A percentile compares a stretch with the other conserved stretches of the same genome.
These are phyloP conservation scores for Pseudozyma sp. DNA, from an alignment of 1,284 basidiomycete genomes.

Conservation along the genomic window DNA sequence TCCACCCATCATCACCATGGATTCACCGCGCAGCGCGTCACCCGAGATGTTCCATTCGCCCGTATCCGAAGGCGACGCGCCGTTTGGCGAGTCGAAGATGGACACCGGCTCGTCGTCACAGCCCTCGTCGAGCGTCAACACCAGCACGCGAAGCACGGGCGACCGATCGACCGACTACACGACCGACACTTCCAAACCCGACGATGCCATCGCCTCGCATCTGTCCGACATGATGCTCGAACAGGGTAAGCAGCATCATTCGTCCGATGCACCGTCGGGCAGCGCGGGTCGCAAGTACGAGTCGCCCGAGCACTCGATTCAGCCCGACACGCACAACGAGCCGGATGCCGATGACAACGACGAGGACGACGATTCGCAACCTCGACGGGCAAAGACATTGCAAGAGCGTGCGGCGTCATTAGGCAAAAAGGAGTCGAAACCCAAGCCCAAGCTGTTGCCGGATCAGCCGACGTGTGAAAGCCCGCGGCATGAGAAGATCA, in stretches of 20 bases:
- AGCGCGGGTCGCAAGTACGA: background rate
- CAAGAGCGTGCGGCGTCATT: slow-evolving; percentile 24
- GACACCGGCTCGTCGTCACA: background rate
- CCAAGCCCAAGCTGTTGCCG: slow-evolving; percentile 33
- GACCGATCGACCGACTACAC: slow-evolving; percentile 8
- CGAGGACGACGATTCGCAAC: slow-evolving; percentile 2
- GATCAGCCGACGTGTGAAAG: slow-evolving; percentile 38
- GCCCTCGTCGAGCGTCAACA: slow-evolving; percentile 9
- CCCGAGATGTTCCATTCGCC: slow-evolving; percentile 28
- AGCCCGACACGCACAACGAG: no score
- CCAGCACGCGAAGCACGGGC: slow-evolving; percentile 9
- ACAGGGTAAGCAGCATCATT: slow-evolving; percentile 4
- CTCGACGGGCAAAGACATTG: slow-evolving; percentile 6
- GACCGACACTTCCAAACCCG: slow-evolving; percentile 10
- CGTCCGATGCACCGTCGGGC: background rate
- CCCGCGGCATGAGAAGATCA: slow-evolving; percentile 18
- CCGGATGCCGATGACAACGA: background rate
- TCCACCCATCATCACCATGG: slow-evolving; percentile 25
- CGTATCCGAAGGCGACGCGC: slow-evolving; percentile 4
- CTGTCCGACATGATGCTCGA: slow-evolving; percentile 22
- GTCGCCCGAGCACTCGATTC: background rate
- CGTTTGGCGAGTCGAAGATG: background rate
- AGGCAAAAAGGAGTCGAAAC: slow-evolving; percentile 8
- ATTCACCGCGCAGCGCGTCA: slow-evolving; percentile 20
- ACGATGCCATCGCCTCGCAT: slow-evolving; percentile 15